Percentiles rank a stretch among this genome's conserved stretches.
These are phyloP conservation scores for Paraphaeosphaeria minitans DNA, from an alignment of 2,329 filamentous ascomycete genomes.

Conservation along the genomic window DNA sequence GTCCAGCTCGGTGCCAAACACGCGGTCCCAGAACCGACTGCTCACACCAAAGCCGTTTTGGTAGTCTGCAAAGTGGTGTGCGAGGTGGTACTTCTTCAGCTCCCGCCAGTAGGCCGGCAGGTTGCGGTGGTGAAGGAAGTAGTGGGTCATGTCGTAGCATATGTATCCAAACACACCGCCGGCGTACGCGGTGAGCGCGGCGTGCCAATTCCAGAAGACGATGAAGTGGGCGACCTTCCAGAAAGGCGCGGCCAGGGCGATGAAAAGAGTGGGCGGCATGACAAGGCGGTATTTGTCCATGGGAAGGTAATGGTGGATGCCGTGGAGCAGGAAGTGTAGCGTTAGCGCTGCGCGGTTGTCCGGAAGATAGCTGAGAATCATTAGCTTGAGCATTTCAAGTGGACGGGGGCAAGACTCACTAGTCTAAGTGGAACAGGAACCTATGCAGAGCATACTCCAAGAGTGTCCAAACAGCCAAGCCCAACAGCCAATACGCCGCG, in stretches of 20 bases:
- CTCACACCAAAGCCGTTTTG: constrained; percentile 97
- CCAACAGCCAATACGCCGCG: constrained; percentile 69
- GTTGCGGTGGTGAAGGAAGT: constrained; percentile 96
- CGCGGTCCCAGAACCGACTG: constrained; percentile 89
- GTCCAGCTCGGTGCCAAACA: constrained; percentile 87
- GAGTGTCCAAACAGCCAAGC: constrained; percentile 82
- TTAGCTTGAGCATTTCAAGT: constrained; percentile 18
- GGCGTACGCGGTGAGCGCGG: constrained; percentile 77
- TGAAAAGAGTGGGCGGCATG: constrained; percentile 91
- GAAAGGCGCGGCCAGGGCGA: constrained; percentile 83
- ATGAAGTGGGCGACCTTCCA: constrained; percentile 86
- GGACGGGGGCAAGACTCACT: constrained; percentile 61
- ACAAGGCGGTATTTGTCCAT: constrained; percentile 98
- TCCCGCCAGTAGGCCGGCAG: constrained; percentile 87
- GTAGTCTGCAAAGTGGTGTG: constrained; percentile 97
- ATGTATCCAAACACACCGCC: constrained; percentile 95
- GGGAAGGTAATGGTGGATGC: constrained; percentile 97
- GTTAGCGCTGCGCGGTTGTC: constrained; percentile 89
- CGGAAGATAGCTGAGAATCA: constrained; percentile 71
- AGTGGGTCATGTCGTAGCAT: constrained; percentile 96
- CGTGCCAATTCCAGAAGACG: constrained; percentile 85
- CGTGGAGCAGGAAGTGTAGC: constrained; percentile 90
- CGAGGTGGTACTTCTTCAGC: constrained; percentile 96
- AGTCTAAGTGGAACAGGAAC: constrained; percentile 91
- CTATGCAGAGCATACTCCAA: constrained; percentile 89